Percentiles rank a stretch among this genome's conserved stretches.
These are phyloP conservation scores for Pseudodiploospora longispora DNA, from an alignment of 2,329 filamentous ascomycete species.

Conservation along the genomic window DNA sequence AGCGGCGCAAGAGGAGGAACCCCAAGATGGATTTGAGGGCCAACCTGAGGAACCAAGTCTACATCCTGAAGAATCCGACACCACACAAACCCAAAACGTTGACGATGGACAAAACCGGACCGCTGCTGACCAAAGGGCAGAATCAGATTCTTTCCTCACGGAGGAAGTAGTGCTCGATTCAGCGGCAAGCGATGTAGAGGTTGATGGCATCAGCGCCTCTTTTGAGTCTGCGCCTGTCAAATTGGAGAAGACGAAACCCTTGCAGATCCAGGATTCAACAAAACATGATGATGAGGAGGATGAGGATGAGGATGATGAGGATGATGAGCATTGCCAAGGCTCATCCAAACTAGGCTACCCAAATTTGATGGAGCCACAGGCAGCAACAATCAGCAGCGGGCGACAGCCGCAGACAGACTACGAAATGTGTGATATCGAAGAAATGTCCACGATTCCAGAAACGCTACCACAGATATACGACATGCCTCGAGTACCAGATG, in stretches of 20 bases:
- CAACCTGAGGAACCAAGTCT: not conserved
- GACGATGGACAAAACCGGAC: conserved; percentile 1
- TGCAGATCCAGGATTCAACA: not conserved
- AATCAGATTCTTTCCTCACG: conserved; percentile 7
- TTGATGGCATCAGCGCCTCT: not conserved
- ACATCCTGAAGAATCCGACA: not conserved
- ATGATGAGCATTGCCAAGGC: not conserved
- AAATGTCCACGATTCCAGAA: conserved; percentile 16
- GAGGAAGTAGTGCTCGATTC: not conserved
- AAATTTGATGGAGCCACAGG: conserved; percentile 12
- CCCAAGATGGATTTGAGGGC: conserved; percentile 6
- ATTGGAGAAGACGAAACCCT: not conserved
- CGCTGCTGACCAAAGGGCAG: conserved; percentile 13
- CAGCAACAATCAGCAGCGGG: conserved; percentile 37
- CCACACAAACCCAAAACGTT: not conserved
- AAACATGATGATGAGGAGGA: not conserved
- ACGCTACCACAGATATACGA: conserved; percentile 9
- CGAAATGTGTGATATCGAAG: conserved; percentile 22
- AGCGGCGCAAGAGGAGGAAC: not conserved
- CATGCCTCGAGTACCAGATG: not conserved
- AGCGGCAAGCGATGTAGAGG: not conserved
- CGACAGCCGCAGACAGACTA: conserved; percentile 40
- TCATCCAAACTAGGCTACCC: conserved; percentile 3
- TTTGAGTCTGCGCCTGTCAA: conserved; percentile 3
- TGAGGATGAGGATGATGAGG: not conserved